Evolutionary conservation across 106 monocot species (phyloP).

Genomic region (Cymbidium sinense): DNA sequence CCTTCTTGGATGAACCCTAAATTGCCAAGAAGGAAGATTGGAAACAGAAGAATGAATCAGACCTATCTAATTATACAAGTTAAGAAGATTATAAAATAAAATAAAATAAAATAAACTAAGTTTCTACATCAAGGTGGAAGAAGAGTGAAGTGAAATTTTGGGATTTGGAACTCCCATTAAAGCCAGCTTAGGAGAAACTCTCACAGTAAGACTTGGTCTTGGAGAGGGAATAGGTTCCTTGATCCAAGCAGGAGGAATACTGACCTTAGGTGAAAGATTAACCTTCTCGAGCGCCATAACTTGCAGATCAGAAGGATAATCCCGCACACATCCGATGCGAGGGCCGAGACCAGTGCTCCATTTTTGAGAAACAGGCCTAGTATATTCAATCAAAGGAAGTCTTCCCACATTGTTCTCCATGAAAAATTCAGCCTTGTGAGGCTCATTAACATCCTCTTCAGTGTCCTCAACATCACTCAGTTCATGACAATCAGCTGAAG

Average conservation of each 20-base stretch:
- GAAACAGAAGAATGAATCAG: not conserved
- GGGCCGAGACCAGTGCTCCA: slow-evolving; percentile 73
- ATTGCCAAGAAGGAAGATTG: not conserved
- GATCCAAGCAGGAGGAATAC: slow-evolving; percentile 10
- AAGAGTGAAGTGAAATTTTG: too few relatives aligned
- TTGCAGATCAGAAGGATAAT: slow-evolving; percentile 73
- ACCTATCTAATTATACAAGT: not conserved
- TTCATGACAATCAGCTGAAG: not conserved
- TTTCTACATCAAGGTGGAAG: too few relatives aligned
- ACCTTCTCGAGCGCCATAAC: slow-evolving; percentile 80
- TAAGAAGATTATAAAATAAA: not conserved
- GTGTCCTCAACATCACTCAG: not conserved
- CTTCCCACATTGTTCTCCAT: not conserved
- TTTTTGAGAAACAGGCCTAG: slow-evolving; percentile 30
- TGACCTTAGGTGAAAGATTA: slow-evolving; percentile 56
- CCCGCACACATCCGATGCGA: slow-evolving; percentile 73
- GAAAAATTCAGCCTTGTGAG: not conserved
- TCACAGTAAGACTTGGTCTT: slow-evolving; percentile 63
- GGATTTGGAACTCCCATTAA: slow-evolving; percentile 40
- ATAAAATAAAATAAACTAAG: too few relatives aligned
- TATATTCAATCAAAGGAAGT: not conserved
- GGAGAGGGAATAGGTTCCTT: slow-evolving; percentile 78
- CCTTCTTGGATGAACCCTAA: not conserved
- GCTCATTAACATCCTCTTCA: slow-evolving; percentile 18
- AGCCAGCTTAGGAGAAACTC: slow-evolving; percentile 60